Conservation (phyloP, 352 stramenopile genomes). For the Phytophthora idaei region DNA sequence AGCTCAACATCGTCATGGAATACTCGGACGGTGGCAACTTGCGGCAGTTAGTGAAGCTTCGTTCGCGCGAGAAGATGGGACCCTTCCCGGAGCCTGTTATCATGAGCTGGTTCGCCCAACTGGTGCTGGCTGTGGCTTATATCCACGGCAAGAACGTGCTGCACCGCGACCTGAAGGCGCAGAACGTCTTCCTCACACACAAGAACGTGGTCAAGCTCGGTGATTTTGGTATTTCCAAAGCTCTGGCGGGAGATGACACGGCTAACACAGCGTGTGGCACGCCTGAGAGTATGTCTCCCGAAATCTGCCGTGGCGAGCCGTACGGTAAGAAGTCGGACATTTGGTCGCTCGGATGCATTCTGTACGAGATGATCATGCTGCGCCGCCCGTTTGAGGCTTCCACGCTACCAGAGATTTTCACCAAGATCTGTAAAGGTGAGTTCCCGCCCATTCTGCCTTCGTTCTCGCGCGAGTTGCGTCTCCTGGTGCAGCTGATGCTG, state of each 20-base stretch:
- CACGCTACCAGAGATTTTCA: conserved; percentile 85
- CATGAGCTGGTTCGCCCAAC: conserved; percentile 89
- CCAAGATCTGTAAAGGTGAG: conserved; percentile 89
- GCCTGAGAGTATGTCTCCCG: conserved; percentile 89
- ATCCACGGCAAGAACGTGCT: conserved; percentile 91
- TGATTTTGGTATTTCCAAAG: conserved; percentile 91
- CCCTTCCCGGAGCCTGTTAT: conserved; percentile 85
- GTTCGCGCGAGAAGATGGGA: conserved; percentile 77
- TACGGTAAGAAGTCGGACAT: conserved; percentile 92
- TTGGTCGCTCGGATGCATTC: conserved; percentile 88
- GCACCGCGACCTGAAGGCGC: conserved; percentile 87
- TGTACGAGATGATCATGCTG: conserved; percentile 92
- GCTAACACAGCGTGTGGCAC: conserved; percentile 86
- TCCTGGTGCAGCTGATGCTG: conserved; percentile 89
- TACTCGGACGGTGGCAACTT: conserved; percentile 87
- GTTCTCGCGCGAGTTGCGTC: conserved; percentile 81
- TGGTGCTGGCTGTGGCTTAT: conserved; percentile 85
- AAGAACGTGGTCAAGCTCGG: conserved; percentile 90
- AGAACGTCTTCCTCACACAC: conserved; percentile 89
- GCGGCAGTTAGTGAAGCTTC: conserved; percentile 82
- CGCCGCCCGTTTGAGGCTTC: conserved; percentile 84
- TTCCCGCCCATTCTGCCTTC: conserved; percentile 80
- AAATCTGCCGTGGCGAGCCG: conserved; percentile 87
- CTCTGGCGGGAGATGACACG: conserved; percentile 75
- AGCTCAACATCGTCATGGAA: conserved; percentile 92